Evolutionary conservation across 805 yeast species (phyloP), one percentile per base, ranked within the genome.

Genomic region (Metschnikowia kofuensis): DNA sequence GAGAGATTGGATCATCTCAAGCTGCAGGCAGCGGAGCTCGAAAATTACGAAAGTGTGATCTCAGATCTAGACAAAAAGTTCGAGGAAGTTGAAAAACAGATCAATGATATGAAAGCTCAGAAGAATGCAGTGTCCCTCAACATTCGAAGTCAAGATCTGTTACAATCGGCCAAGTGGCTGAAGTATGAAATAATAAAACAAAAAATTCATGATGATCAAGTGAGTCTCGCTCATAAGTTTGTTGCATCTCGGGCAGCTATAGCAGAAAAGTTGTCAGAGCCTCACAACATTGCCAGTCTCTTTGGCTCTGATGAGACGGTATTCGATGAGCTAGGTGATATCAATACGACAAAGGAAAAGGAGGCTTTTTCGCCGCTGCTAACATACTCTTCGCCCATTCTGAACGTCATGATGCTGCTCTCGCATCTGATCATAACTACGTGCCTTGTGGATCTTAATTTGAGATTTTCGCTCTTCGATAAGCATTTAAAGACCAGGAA

Each of bases 381-480:
- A 4, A 44, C 43, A 27, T 50, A 53, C 39, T 51, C 55, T 4
- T 49, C 60, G 6, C 60, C 62, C 4, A 58, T 66, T 27, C 57
- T 54, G 38, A 60, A 60, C 42, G 51, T 66, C 6, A 42, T 68
- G 15, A 48, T 57, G 51, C 52, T 62, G 14, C 40, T 67, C 4
- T 58, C 59, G 6, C 51, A 56, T 11, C 61, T 55, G 35, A 40
- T 70, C 12, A 40, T 66, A n/a, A 65, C 61, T 30, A 44, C 65
- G 6, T 50, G 67, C 7, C 45, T 67, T 32, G 63, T 64, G 8
- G 72, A 69, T 38, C 47, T 69, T 43, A 68, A 67, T 45, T 35
- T 69, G 4, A 50, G 64, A 14, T 53, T 42, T 13, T 40, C 62
- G 29, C 53, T 64, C 7, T 43, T 55, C 36, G 44, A 54, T 11